These are phyloP conservation scores for Candida albicans DNA, from an alignment of 1,139 yeast species.

Conservation along the genomic window DNA sequence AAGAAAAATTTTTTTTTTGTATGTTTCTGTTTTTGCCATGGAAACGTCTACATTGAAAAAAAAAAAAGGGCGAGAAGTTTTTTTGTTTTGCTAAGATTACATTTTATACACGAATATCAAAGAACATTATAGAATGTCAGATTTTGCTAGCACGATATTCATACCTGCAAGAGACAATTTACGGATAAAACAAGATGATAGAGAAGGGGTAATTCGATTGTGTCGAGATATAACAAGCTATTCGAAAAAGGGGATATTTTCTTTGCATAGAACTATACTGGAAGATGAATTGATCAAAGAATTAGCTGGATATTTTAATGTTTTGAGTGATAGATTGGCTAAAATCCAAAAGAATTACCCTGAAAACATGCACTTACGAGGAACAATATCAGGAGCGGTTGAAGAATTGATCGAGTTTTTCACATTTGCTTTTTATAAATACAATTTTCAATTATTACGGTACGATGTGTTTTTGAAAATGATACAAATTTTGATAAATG, in stretches of 20 bases:
- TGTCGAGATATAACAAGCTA: constrained; percentile 38
- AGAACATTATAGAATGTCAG: constrained; percentile 1
- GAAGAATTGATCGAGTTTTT: constrained; percentile 43
- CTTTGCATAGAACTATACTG: constrained; percentile 27
- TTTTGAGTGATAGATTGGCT: constrained; percentile 17
- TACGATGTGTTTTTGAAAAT: constrained; percentile 11
- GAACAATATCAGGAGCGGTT: constrained; percentile 27
- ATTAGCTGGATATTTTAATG: constrained; percentile 16
- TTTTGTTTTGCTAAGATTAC: background rate
- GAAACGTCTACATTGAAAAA: background rate
- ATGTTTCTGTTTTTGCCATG: background rate
- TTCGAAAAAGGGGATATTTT: constrained; percentile 41
- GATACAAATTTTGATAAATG: background rate
- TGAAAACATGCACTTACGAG: constrained; percentile 19
- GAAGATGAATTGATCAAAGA: constrained; percentile 13
- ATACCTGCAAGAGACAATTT: constrained; percentile 19
- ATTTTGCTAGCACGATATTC: constrained; percentile 13
- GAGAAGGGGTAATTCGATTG: constrained; percentile 36
- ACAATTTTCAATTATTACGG: constrained; percentile 17
- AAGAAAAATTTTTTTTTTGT: background rate
- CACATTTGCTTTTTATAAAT: constrained; percentile 31
- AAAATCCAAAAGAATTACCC: constrained; percentile 14
- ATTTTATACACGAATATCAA: background rate
- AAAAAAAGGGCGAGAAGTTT: no score
- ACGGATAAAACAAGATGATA: constrained; percentile 26